phyloP scores from a whole-genome alignment of 352 stramenopile species.

The Phytopythium kandeliae region DNA sequence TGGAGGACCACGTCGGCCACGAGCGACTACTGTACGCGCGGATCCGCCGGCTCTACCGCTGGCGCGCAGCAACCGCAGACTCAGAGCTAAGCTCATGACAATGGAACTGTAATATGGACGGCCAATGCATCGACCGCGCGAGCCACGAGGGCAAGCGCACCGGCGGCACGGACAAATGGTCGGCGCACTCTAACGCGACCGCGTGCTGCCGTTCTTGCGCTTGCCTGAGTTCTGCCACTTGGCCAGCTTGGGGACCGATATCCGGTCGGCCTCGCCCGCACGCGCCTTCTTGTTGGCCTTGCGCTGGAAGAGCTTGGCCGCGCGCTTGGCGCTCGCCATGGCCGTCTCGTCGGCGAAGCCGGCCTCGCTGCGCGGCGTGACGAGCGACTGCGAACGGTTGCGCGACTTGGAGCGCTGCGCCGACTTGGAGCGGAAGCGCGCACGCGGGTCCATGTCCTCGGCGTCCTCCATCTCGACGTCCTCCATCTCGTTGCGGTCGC shows the following conservation, averaged over 20 bases:
- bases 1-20: conserved; percentile 50
- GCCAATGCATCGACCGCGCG: too few species aligned
- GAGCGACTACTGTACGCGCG: conserved; percentile 45
- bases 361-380: conserved; percentile 63
- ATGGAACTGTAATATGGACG: too few species aligned
- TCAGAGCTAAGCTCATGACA: background rate
- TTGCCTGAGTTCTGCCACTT: conserved; percentile 90
- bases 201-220: conserved; percentile 66
- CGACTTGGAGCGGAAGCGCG: conserved; percentile 70
- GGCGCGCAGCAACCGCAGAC: background rate
- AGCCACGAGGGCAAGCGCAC: too few species aligned
- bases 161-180: too few species aligned
- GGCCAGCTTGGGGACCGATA: conserved; percentile 75
- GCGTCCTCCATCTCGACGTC: conserved; percentile 88
- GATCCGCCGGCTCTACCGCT: conserved; percentile 36
- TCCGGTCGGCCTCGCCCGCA: conserved; percentile 76
- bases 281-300: conserved; percentile 77
- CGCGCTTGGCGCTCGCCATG: conserved; percentile 37
- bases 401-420: conserved; percentile 69
- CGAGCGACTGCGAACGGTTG: conserved; percentile 75
- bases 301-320: conserved; percentile 56
- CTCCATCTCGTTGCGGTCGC: conserved; percentile 72
- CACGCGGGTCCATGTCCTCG: conserved; percentile 67
- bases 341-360: conserved; percentile 56
- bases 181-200: conserved; percentile 57